These are phyloP conservation scores for Leccinum huronense DNA, from an alignment of 1,284 basidiomycete genomes.

Conservation along the genomic window DNA sequence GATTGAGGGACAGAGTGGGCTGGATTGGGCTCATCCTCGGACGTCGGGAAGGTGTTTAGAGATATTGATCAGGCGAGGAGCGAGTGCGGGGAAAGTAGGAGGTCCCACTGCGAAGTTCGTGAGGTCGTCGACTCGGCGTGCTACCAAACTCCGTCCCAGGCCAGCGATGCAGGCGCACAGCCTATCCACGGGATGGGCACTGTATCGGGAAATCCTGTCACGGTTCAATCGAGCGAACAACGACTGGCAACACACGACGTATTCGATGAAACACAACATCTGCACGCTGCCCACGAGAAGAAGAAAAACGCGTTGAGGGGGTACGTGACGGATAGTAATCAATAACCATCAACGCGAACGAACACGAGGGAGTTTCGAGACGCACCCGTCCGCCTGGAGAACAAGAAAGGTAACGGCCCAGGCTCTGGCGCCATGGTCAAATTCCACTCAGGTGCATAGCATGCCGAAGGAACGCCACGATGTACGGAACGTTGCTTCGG, in stretches of 20 bases:
- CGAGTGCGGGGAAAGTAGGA: background rate
- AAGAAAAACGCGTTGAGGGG: background rate
- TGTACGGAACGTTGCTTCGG: conserved; percentile 7
- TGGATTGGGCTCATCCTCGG: background rate
- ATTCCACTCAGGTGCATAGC: background rate
- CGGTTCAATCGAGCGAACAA: background rate
- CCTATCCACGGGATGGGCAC: background rate
- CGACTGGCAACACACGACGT: background rate
- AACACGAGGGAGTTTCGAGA: conserved; percentile 15
- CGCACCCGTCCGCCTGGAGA: conserved; percentile 3
- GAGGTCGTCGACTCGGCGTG: background rate
- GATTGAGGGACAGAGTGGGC: background rate
- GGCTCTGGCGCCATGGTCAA: background rate
- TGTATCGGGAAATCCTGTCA: background rate
- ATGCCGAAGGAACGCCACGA: conserved; percentile 13
- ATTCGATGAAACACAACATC: background rate
- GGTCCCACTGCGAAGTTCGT: background rate
- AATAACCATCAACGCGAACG: background rate
- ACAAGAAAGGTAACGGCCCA: background rate
- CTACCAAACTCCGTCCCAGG: conserved; percentile 8
- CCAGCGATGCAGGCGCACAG: conserved; percentile 2
- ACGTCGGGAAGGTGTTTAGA: background rate
- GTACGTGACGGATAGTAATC: conserved; percentile 1
- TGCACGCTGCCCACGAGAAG: background rate
- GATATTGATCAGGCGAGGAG: background rate